Base-by-base conservation (phyloP, 148 eudicot genomes). In the Talinum fruticosum region DNA sequence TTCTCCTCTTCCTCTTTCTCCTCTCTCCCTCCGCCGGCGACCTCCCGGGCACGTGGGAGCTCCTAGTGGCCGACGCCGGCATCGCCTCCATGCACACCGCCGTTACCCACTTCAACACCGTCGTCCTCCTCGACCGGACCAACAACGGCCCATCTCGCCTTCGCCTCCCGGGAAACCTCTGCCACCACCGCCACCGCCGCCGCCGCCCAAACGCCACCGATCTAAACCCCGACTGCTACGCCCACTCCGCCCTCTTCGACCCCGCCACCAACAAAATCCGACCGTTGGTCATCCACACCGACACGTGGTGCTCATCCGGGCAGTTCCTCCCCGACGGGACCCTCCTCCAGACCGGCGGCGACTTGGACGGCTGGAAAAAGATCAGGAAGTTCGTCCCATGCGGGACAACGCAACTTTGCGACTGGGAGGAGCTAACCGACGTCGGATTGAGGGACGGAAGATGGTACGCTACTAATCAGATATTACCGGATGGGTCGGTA, bases 281-380 rank as follows among this genome's bases (percentile, higher is more conserved):
- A 6, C 97, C 97, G 30, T 76, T 95, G 36, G 83, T 32, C 38
- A 91, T 95, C 83, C 85, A 82, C 65, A 92, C 98, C 70, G 98
- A 95, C 91, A 95, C 98, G 64, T 95, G 98, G 98, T 95, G 98
- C 89, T 92, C 97, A 53, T 95, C 98, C 62, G 98, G 96, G 13
- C 97, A 92, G 75, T 95, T 89, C 71, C 94, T 95, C 80, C 90
- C 99, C 10, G 93, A 93, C 76, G 99, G 99, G 65, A 87, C 91
- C n/a, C 91, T 95, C 57, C 81, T 95, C 1, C 99, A 95, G 14
- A 87, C 99, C 23, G 99, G 99, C 29, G 99, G 99, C 19, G 90
- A 86, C 76, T 65, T 75, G 2, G 91, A 87, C 47, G 99, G 99
- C 7, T 77, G 77, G 51, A 84, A 69, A 7, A 92, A 91, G 67